Base-by-base conservation (phyloP, 371 early-diverging fungal species). In the Mucor irregularis region DNA sequence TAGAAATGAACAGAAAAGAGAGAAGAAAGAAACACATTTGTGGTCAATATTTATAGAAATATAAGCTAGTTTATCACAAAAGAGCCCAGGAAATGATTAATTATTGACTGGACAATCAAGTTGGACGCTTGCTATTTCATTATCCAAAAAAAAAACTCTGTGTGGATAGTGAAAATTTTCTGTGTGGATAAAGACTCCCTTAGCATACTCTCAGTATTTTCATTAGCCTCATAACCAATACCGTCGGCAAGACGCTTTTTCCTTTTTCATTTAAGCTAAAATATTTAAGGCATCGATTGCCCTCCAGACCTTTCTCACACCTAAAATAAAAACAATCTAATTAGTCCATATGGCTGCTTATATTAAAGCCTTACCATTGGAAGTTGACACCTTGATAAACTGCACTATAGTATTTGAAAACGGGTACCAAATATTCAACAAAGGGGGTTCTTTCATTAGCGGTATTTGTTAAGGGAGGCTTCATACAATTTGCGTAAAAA, bases 401-500 rank as follows among this genome's bases (percentile, higher is more conserved):
- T 10, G 42, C 51, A 11, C 54, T 45, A 11, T 43, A 54, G 19
- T 54, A 54, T 11, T 45, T 54, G 29, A 45, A 45, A 17, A 54
- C 26, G 25, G 54, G 46, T 0, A 54, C 28, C 2, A 44, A 22
- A 28, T 50, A 44, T 37, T 50, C 39, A 1, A 57, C 50, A 26
- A 49, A 57, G 0, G 58, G 50, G 9, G 44, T 49, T n/a, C 50
- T 16, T 7, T 57, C 58, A 28, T 57, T 44, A 2, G 34, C 16
- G n/a, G 14, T 17, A 9, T 0, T 35, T 4, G 21, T 45, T 6
- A 0, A 0, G 6, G 24, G 26, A 16, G 6, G 17, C 24, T 59
- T 48, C 33, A 38, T 40, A 38, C 48, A 58, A 47, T 50, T 58
- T 21, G 59, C 51, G 24, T 22, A 37, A n/a, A 58, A 58, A 29